Percentiles rank a stretch among this genome's conserved stretches.
Conservation (phyloP, 805 yeast genomes). For the Teunomyces panamensis region DNA sequence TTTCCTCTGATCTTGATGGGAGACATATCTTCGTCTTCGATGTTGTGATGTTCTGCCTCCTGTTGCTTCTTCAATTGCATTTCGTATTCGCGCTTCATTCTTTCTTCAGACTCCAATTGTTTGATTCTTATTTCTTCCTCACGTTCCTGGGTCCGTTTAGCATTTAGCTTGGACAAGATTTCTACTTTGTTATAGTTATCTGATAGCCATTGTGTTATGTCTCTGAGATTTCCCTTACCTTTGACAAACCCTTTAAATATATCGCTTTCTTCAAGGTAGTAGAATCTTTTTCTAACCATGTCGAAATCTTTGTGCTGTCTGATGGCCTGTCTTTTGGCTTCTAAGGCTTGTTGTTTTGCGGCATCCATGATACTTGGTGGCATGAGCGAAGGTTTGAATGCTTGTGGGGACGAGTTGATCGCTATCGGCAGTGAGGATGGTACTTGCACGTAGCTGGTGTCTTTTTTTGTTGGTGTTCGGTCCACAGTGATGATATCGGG, state of each 20-base stretch:
- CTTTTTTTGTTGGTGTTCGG: slow-evolving; percentile 8
- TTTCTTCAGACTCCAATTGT: slow-evolving; percentile 11
- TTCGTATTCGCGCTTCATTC: slow-evolving; percentile 15
- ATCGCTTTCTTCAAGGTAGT: slow-evolving; percentile 39
- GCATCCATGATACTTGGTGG: slow-evolving; percentile 8
- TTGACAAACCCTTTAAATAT: slow-evolving; percentile 41
- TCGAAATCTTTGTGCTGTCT: slow-evolving; percentile 40
- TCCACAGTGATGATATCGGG: slow-evolving; percentile 10
- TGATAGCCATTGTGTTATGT: slow-evolving; percentile 36
- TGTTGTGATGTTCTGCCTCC: slow-evolving; percentile 4
- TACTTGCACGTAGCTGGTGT: slow-evolving; percentile 32
- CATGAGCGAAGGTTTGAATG: background rate
- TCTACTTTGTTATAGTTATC: slow-evolving; percentile 31
- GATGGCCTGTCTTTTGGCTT: slow-evolving; percentile 34
- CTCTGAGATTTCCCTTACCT: slow-evolving; percentile 42
- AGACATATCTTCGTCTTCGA: slow-evolving; percentile 34
- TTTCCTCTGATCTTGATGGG: slow-evolving; percentile 35
- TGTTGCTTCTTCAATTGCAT: slow-evolving; percentile 9
- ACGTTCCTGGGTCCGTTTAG: slow-evolving; percentile 8
- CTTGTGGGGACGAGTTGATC: slow-evolving; percentile 26
- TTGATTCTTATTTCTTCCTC: slow-evolving; percentile 12
- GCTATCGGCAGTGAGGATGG: slow-evolving; percentile 41
- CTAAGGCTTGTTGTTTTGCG: slow-evolving; percentile 21
- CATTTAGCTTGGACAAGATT: slow-evolving; percentile 18
- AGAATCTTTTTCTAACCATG: slow-evolving; percentile 32